Conservation (phyloP, 495 filamentous ascomycete species). For the Lasiosphaeria miniovina region DNA sequence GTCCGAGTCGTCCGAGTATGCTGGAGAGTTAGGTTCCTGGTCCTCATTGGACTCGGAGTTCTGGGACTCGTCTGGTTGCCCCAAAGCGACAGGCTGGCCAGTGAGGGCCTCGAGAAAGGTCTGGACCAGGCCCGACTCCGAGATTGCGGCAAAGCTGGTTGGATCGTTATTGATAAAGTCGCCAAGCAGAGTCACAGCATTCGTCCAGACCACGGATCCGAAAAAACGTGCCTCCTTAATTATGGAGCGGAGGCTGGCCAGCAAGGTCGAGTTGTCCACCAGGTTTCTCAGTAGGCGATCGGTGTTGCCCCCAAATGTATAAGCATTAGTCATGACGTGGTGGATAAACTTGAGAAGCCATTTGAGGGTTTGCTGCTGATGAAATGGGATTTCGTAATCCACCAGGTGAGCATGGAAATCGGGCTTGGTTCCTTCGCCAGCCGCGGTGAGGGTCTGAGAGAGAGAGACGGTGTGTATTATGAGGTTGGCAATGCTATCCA, state of each 20-base stretch:
- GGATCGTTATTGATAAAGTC: constrained; percentile 99
- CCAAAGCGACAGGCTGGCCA: constrained; percentile 46
- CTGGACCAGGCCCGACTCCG: constrained; percentile 86
- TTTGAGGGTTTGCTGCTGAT: constrained; percentile 86
- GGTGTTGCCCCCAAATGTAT: constrained; percentile 65
- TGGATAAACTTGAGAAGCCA: constrained; percentile 95
- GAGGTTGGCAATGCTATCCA: constrained; percentile 82
- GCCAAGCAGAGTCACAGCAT: constrained; percentile 82
- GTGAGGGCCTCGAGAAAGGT: constrained; percentile 79
- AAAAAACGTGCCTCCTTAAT: constrained; percentile 74
- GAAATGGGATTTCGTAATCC: constrained; percentile 89
- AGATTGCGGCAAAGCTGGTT: constrained; percentile 92
- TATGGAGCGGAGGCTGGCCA: constrained; percentile 75
- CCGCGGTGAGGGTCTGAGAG: constrained; percentile 59
- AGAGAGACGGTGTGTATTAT: constrained; percentile 74
- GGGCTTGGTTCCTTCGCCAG: constrained; percentile 70
- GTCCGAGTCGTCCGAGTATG: constrained; percentile 40
- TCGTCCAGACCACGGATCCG: constrained; percentile 91
- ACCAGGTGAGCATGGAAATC: constrained; percentile 75
- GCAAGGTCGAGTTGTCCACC: constrained; percentile 84
- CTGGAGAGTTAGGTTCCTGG: constrained; percentile 36
- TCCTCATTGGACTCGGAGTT: constrained; percentile 30
- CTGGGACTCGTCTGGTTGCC: constrained; percentile 29
- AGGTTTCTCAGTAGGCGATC: constrained; percentile 88
- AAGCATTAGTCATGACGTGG: constrained; percentile 83